These are phyloP conservation scores for Mycena floridula DNA, from an alignment of 768 basidiomycete species.

Conservation along the genomic window DNA sequence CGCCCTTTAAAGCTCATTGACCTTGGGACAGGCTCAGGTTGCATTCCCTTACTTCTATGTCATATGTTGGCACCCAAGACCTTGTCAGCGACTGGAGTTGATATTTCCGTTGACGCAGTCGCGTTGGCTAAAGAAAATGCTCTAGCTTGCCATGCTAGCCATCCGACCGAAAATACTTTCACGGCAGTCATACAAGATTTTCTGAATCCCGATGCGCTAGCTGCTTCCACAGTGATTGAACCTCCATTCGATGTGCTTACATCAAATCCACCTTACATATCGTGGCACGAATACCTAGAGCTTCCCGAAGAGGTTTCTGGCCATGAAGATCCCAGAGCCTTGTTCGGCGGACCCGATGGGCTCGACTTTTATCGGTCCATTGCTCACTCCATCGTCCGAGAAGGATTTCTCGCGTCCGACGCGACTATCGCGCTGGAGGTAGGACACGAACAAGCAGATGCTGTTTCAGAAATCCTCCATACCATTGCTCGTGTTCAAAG, in stretches of 20 bases:
- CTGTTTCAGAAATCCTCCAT: conserved; percentile 54
- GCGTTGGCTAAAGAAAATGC: conserved; percentile 46
- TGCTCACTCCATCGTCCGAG: conserved; percentile 45
- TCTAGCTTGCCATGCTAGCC: conserved; percentile 25
- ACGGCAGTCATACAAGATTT: conserved; percentile 33
- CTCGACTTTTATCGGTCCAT: conserved; percentile 72
- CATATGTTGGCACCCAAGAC: conserved; percentile 53
- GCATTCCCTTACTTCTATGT: conserved; percentile 83
- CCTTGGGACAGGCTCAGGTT: conserved; percentile 90
- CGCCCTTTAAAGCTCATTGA: conserved; percentile 54
- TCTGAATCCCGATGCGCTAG: conserved; percentile 38
- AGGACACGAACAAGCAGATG: conserved; percentile 63
- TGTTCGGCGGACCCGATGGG: conserved; percentile 65
- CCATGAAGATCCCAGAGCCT: conserved; percentile 78
- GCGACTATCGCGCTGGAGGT: conserved; percentile 75
- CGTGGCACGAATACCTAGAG: conserved; percentile 51
- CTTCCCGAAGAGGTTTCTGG: conserved; percentile 66
- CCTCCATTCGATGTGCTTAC: conserved; percentile 74
- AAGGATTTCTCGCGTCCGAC: conserved; percentile 43
- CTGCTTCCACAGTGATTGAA: conserved; percentile 20
- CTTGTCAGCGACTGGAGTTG: conserved; percentile 55
- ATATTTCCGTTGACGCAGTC: conserved; percentile 59
- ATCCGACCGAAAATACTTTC: conserved; percentile 31
- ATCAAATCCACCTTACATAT: conserved; percentile 85
- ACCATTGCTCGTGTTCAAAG: conserved; percentile 35